A percentile compares a stretch with the other conserved stretches of the same genome.
Conservation (phyloP, 1,139 yeast genomes). For the Yamadazyma taylorii region DNA sequence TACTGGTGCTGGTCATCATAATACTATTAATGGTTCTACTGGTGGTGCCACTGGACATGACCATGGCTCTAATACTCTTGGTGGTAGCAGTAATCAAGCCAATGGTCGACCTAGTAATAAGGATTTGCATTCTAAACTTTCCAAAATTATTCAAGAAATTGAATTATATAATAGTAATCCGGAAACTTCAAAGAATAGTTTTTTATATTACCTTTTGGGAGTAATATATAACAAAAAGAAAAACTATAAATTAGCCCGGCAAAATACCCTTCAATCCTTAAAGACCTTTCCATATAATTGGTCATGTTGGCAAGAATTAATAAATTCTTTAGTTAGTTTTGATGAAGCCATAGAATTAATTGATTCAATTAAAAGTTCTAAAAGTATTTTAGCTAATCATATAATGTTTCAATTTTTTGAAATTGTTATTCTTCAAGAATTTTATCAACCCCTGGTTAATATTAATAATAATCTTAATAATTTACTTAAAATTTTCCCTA, state of each 20-base stretch:
- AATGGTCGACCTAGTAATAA: constrained; percentile 15
- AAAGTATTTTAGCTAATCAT: constrained; percentile 23
- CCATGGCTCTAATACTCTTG: constrained; percentile 7
- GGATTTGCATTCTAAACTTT: constrained; percentile 29
- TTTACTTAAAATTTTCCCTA: constrained; percentile 59
- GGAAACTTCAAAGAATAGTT: constrained; percentile 47
- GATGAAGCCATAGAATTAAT: constrained; percentile 60
- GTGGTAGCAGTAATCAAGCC: constrained; percentile 4
- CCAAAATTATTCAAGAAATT: constrained; percentile 46
- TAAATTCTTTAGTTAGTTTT: constrained; percentile 60
- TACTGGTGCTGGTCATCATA: constrained; percentile 13
- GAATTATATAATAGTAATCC: constrained; percentile 28
- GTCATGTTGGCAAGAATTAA: constrained; percentile 90
- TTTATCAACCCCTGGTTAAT: constrained; percentile 63
- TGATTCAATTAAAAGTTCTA: constrained; percentile 32
- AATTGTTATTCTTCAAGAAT: constrained; percentile 73
- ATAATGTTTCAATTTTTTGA: constrained; percentile 71
- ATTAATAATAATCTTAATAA: constrained; percentile 45
- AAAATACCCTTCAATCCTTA: constrained; percentile 57
- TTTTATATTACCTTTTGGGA: constrained; percentile 70
- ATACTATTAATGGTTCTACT: constrained; percentile 10
- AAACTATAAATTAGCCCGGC: constrained; percentile 58
- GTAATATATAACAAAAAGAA: constrained; percentile 63
- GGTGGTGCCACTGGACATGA: neutral
- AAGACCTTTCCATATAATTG: constrained; percentile 78